Evolutionary conservation across 495 filamentous ascomycete genomes (phyloP).

Genomic region (Aspergillus taichungensis): DNA sequence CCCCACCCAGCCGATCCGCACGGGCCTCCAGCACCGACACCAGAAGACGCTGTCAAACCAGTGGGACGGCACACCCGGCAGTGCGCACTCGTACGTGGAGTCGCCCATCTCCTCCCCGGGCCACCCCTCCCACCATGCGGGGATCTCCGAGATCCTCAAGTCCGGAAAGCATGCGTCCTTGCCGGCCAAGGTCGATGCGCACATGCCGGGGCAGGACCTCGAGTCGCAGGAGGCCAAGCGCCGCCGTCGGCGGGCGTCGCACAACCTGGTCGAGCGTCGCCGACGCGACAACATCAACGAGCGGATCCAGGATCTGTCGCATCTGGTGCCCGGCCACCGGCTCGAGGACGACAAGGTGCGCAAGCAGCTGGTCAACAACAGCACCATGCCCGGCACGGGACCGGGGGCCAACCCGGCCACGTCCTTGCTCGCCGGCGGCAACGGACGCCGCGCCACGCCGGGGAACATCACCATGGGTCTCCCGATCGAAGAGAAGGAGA

Average conservation of each 20-base stretch:
- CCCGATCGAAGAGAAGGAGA: conserved; percentile 93
- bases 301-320: conserved; percentile 90
- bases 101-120: conserved; percentile 70
- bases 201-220: conserved; percentile 43
- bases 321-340: conserved; percentile 84
- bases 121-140: conserved; percentile 47
- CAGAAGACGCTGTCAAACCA: conserved; percentile 75
- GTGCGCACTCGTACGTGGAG: conserved; percentile 67
- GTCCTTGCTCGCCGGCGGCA: conserved; percentile 78
- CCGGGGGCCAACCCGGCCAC: conserved; percentile 66
- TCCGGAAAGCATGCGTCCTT: conserved; percentile 62
- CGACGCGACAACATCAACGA: conserved; percentile 98
- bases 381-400: conserved; percentile 72
- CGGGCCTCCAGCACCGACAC: conserved; percentile 54
- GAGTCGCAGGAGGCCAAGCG: conserved; percentile 88
- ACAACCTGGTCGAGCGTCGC: conserved; percentile 91
- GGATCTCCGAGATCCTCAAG: conserved; percentile 62
- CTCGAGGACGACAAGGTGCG: conserved; percentile 95
- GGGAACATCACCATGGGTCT: conserved; percentile 87
- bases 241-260: conserved; percentile 80
- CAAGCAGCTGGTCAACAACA: conserved; percentile 87
- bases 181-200: conserved; percentile 57
- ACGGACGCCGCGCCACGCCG: conserved; percentile 67
- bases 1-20: conserved; percentile 65
- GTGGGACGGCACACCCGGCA: conserved; percentile 74